phyloP scores from a whole-genome alignment of 139 green algal species.

The Nannochloris sp. region DNA sequence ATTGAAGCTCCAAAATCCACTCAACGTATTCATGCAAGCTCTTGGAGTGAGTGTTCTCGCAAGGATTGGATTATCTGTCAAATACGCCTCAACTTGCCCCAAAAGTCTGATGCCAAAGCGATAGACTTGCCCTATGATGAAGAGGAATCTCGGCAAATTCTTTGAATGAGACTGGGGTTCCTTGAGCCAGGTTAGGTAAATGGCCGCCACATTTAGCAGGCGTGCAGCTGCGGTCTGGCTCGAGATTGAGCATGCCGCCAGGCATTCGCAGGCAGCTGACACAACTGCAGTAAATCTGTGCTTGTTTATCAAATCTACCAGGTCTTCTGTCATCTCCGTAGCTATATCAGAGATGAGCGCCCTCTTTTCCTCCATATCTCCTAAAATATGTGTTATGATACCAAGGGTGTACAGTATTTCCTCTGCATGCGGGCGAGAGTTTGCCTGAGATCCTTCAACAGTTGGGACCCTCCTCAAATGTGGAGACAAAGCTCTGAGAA shows the following conservation, averaged over 20 bases:
- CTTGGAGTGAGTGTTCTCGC: background rate
- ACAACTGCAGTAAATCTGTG: conserved; percentile 40
- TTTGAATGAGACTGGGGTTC: background rate
- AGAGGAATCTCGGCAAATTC: conserved; percentile 38
- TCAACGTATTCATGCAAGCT: conserved; percentile 35
- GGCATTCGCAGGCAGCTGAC: conserved; percentile 26
- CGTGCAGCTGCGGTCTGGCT: conserved; percentile 10
- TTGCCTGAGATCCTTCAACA: background rate
- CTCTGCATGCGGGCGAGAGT: conserved; percentile 29
- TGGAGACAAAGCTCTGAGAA: conserved; percentile 52
- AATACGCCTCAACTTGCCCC: conserved; percentile 18
- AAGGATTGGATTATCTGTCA: background rate
- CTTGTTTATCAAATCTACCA: conserved; percentile 38
- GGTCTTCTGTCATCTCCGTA: conserved; percentile 39
- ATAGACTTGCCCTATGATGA: conserved; percentile 64
- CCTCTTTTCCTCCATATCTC: conserved; percentile 16
- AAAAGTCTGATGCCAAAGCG: conserved; percentile 43
- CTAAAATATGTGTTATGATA: conserved; percentile 31
- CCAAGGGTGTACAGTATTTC: conserved; percentile 49
- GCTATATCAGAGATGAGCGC: conserved; percentile 11
- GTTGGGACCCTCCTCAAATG: conserved; percentile 44
- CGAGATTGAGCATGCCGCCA: conserved; percentile 38
- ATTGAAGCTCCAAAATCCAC: conserved; percentile 19
- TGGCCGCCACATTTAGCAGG: conserved; percentile 19
- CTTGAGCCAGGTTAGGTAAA: conserved; percentile 17